Evolutionary conservation across 805 yeast species (phyloP).

Genomic region (Ogataea pignaliae): DNA sequence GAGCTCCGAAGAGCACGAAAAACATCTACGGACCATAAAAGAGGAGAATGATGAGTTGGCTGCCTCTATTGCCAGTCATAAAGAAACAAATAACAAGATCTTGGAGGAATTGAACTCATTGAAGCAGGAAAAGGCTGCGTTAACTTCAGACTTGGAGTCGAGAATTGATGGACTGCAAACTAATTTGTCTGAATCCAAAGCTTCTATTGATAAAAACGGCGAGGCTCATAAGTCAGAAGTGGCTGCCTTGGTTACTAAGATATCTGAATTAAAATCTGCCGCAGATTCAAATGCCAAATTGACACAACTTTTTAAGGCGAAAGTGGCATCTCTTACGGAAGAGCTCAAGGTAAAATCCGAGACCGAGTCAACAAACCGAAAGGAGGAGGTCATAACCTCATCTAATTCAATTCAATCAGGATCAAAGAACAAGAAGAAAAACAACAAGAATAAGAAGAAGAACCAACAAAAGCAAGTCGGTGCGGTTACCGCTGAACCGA

Average conservation of each 20-base stretch:
- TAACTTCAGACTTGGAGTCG: neutral
- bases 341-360: slow-evolving; percentile 11
- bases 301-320: slow-evolving; percentile 23
- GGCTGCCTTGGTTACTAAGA: slow-evolving; percentile 2
- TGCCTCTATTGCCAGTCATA: no score
- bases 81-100: no score
- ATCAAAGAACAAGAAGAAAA: slow-evolving; percentile 8
- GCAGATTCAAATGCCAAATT: slow-evolving; percentile 21
- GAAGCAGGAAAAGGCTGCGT: neutral
- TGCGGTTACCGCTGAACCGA: slow-evolving; percentile 11
- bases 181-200: neutral
- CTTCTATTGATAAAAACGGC: neutral
- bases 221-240: slow-evolving; percentile 2
- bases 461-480: slow-evolving; percentile 14
- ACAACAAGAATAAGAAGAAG: slow-evolving; percentile 15
- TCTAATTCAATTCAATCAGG: slow-evolving; percentile 1
- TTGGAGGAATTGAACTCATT: no score
- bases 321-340: slow-evolving; percentile 17
- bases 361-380: neutral
- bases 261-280: slow-evolving; percentile 16
- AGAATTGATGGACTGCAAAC: neutral
- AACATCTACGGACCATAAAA: neutral
- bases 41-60: neutral
- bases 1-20: neutral
- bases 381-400: neutral